These are phyloP conservation scores for Scedosporium dehoogii DNA, from an alignment of 2,329 filamentous ascomycete genomes.

Conservation along the genomic window DNA sequence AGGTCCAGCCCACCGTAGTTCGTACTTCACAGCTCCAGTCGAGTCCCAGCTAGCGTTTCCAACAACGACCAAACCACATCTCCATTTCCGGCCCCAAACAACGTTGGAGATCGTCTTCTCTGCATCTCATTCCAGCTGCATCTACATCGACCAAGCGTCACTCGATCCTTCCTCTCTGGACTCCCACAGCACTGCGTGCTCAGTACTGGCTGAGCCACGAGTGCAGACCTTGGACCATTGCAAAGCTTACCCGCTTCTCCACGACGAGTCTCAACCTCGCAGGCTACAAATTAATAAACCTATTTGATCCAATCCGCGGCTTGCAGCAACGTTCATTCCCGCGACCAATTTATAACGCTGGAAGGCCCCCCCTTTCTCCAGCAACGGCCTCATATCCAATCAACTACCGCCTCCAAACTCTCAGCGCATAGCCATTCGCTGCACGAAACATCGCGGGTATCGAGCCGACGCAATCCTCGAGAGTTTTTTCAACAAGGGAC, in stretches of 20 bases:
- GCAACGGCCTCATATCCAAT: conserved; percentile 2
- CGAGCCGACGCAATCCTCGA: conserved; percentile 2
- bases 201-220: no score
- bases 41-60: background rate
- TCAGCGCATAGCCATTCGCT: conserved; percentile 6
- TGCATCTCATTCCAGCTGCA: background rate
- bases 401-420: background rate
- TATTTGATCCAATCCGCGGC: background rate
- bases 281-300: background rate
- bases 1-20: no score
- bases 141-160: background rate
- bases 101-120: background rate
- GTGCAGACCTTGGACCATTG: background rate
- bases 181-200: background rate
- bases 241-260: background rate
- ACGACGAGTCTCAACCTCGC: background rate
- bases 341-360: background rate
- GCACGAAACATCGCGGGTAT: conserved; percentile 4
- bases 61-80: background rate
- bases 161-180: background rate
- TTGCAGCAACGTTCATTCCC: background rate
- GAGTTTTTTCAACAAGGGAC: conserved; percentile 1
- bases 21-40: no score
- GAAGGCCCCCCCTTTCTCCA: background rate
- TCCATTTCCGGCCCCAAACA: background rate